These are phyloP conservation scores for Sugiyamaella valdiviana DNA, from an alignment of 805 yeast genomes.

Conservation along the genomic window DNA sequence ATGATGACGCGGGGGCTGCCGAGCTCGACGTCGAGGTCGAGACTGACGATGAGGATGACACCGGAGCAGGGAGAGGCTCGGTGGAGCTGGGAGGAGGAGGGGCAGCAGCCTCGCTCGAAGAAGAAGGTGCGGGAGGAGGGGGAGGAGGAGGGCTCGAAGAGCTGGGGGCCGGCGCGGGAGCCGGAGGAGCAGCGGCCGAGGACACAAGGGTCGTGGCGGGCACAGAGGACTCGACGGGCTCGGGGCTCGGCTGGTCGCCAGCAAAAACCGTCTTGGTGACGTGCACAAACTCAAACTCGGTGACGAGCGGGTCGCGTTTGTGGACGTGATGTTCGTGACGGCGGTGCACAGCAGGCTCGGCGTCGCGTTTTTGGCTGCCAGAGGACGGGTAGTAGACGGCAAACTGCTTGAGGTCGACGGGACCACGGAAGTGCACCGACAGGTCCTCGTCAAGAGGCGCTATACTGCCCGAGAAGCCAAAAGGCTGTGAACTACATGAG, in stretches of 20 bases:
- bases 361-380: constrained; percentile 53
- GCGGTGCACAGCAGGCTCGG: constrained; percentile 22
- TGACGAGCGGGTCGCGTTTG: constrained; percentile 56
- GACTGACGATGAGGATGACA: constrained; percentile 13
- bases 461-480: constrained; percentile 57
- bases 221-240: constrained; percentile 21
- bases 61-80: constrained; percentile 18
- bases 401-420: constrained; percentile 69
- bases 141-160: constrained; percentile 27
- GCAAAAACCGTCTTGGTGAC: constrained; percentile 41
- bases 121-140: constrained; percentile 28
- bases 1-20: constrained; percentile 35
- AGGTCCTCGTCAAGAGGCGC: constrained; percentile 83
- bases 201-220: constrained; percentile 22
- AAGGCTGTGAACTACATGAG: constrained; percentile 50
- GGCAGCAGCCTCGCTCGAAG: constrained; percentile 17
- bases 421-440: constrained; percentile 88
- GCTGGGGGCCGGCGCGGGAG: constrained; percentile 20
- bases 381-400: constrained; percentile 70
- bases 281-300: constrained; percentile 55
- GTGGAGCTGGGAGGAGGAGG: constrained; percentile 1
- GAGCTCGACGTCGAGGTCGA: constrained; percentile 27
- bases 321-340: constrained; percentile 44
- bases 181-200: constrained; percentile 18
- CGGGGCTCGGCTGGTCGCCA: constrained; percentile 14